Base-by-base conservation (phyloP, 106 monocot genomes). In the Allium fistulosum region DNA sequence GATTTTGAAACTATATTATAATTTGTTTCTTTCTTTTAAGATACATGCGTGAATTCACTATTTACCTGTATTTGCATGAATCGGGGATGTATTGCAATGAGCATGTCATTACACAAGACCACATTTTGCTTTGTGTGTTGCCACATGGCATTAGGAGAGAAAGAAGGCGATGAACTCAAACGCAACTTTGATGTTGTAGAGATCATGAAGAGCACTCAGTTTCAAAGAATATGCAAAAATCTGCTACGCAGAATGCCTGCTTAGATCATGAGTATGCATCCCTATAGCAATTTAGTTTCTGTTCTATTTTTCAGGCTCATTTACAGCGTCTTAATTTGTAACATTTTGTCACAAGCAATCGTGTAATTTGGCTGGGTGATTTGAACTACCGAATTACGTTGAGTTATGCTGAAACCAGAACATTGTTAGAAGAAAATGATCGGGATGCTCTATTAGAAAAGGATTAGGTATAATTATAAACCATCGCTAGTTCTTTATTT, bases 81-180 rank as follows among this genome's bases (percentile, higher is more conserved):
- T 70, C 92, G 97, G 97, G n/a, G 97, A 15, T 90, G 97, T 68
- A 99, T 99, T 49, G 86, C 89, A 11, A 83, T 99, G 74, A 99
- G 97, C 80, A 92, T 99, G 92, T 81, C 89, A 4, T 26, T 99
- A 68, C 77, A 87, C 62, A 65, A 61, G 65, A 87, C 92, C 7
- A 90, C 67, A 66, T 83, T 99, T 57, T 99, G 92, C 82, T 92
- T 99, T 62, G 82, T 99, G 12, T 99, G 97, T 71, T 82, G 92
- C 69, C 97, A 99, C 73, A 71, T 99, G 67, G 88, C 97, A 26
- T 92, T 92, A 2, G 97, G 97, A 9, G 92, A 99, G 82, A 99
- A 92, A 80, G 92, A 92, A 55, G 92, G 97, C 10, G 92, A 99
- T 66, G 97, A 92, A 73, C 68, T 99, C 28, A 84, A 61, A 72